Evolutionary conservation across 768 basidiomycete genomes (phyloP).

Genomic region (Lentinula aciculospora): DNA sequence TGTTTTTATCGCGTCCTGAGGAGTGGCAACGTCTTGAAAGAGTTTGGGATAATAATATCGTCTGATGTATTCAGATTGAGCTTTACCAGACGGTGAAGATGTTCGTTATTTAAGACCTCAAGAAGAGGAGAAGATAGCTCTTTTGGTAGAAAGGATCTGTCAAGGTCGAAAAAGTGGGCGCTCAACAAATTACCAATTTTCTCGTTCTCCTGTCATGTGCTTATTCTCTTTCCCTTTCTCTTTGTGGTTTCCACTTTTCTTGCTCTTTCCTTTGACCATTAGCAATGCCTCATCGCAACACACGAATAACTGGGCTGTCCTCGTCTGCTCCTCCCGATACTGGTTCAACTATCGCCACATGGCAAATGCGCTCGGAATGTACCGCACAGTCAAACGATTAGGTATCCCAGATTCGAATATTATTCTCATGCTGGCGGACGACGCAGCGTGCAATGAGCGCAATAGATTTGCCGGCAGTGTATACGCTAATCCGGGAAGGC

Average conservation of each 20-base stretch:
- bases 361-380: constrained; percentile 98
- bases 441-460: constrained; percentile 87
- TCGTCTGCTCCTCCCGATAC: constrained; percentile 90
- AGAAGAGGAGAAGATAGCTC: no score
- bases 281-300: constrained; percentile 37
- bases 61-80: no score
- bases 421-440: constrained; percentile 98
- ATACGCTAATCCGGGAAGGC: constrained; percentile 79
- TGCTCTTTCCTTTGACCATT: neutral
- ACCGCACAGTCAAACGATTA: constrained; percentile 95
- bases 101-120: no score
- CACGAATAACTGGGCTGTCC: constrained; percentile 98
- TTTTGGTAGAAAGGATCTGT: no score
- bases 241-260: neutral
- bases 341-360: constrained; percentile 99
- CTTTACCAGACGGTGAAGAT: no score
- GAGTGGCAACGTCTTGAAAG: no score
- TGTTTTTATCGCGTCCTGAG: no score
- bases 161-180: no score
- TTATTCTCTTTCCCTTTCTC: neutral
- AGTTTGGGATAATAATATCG: no score
- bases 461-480: constrained; percentile 92
- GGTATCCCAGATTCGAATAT: constrained; percentile 99
- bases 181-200: no score
- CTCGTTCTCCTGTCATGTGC: neutral